phyloP scores from a whole-genome alignment of 345 rosid species.

The Passiflora organensis region DNA sequence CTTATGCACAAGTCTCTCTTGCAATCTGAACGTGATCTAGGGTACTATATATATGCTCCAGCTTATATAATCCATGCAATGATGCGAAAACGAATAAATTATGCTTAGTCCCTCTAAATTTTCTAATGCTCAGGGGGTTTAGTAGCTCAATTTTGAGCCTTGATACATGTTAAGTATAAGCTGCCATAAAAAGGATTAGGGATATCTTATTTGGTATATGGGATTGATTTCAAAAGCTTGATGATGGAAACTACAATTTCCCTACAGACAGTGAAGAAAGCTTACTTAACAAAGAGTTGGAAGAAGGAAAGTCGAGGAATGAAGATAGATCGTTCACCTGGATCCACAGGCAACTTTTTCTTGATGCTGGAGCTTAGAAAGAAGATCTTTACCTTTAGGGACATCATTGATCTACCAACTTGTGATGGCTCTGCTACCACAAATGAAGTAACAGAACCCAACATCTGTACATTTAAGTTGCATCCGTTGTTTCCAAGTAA shows the following conservation, averaged over 20 bases:
- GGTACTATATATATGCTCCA: too few species aligned
- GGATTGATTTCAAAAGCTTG: neutral
- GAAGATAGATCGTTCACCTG: conserved; percentile 28
- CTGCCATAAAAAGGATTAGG: neutral
- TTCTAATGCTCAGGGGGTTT: too few species aligned
- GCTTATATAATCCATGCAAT: too few species aligned
- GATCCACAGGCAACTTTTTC: conserved; percentile 32
- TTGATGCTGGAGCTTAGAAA: conserved; percentile 63
- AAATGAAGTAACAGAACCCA: conserved; percentile 33
- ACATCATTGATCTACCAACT: conserved; percentile 59
- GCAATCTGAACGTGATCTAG: too few species aligned
- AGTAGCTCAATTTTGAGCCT: too few species aligned
- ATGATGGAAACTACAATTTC: neutral
- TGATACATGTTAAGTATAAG: conserved; percentile 26
- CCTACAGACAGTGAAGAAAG: conserved; percentile 30
- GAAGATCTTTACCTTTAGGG: conserved; percentile 61
- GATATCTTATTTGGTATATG: neutral
- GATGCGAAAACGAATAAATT: too few species aligned
- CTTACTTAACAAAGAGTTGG: conserved; percentile 25
- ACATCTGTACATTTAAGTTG: conserved; percentile 9
- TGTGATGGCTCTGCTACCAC: conserved; percentile 42
- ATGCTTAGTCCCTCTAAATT: too few species aligned
- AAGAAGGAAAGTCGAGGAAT: conserved; percentile 29
- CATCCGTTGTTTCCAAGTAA: too few species aligned
- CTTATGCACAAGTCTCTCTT: neutral